A percentile compares a stretch with the other conserved stretches of the same genome.
phyloP scores from a whole-genome alignment of 768 basidiomycete genomes.

The Lactarius hatsudake region DNA sequence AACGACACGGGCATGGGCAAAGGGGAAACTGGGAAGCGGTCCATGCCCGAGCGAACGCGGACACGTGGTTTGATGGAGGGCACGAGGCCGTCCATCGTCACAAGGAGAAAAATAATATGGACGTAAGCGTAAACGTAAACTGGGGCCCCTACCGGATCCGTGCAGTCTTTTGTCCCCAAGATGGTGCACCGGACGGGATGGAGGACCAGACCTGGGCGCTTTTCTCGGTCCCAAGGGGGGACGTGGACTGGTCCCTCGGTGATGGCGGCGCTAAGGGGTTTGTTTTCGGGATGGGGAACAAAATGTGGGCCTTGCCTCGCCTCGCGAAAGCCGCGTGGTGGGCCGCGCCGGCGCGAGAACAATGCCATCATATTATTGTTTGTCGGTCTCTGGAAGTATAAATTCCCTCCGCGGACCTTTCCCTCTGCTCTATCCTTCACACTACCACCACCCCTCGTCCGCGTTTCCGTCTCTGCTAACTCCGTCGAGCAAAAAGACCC shows the following conservation, averaged over 20 bases:
- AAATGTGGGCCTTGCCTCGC: neutral
- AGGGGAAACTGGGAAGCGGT: constrained; percentile 1
- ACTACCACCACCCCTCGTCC: neutral
- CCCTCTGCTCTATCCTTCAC: neutral
- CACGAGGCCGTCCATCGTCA: constrained; percentile 19
- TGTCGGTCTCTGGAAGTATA: constrained; percentile 10
- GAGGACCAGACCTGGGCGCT: neutral
- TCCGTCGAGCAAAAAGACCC: neutral
- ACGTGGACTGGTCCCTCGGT: neutral
- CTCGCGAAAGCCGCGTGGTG: constrained; percentile 23
- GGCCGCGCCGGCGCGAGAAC: constrained; percentile 7
- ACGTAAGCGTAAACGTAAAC: neutral
- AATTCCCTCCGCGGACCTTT: constrained; percentile 13
- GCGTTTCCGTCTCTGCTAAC: neutral
- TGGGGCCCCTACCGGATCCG: neutral
- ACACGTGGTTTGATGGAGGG: constrained; percentile 22
- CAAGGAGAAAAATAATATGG: neutral
- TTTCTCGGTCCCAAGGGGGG: neutral
- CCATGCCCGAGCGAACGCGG: constrained; percentile 3
- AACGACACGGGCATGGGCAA: neutral
- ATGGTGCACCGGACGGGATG: neutral
- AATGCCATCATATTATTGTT: constrained; percentile 12
- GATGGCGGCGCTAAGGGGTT: neutral
- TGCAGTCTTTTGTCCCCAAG: constrained; percentile 1
- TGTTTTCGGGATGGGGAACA: neutral